A percentile compares a stretch with the other conserved stretches of the same genome.
phyloP scores from a whole-genome alignment of 768 basidiomycete species.

The Cystofilobasidium macerans region DNA sequence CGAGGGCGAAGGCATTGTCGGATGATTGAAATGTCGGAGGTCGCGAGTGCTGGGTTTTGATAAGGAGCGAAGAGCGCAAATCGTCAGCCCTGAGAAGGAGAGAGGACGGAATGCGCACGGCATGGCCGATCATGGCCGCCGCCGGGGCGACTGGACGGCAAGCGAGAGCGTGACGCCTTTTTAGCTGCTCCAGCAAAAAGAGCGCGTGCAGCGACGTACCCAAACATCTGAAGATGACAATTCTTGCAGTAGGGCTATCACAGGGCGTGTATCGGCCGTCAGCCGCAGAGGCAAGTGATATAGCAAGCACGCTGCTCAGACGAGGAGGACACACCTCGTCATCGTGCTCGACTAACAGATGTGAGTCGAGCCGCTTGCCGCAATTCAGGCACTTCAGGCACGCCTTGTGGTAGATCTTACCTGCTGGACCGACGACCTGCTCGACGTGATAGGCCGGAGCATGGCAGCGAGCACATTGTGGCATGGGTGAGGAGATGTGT shows the following conservation, averaged over 20 bases:
- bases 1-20: neutral
- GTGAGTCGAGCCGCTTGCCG: conserved; percentile 65
- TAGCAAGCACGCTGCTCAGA: conserved; percentile 16
- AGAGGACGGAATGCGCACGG: neutral
- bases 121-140: too few relatives aligned
- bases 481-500: neutral
- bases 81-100: neutral
- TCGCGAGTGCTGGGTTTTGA: conserved; percentile 6
- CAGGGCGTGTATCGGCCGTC: conserved; percentile 36
- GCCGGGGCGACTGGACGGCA: too few relatives aligned
- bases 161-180: too few relatives aligned
- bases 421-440: conserved; percentile 76
- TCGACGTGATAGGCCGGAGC: neutral
- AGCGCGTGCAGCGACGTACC: conserved; percentile 30
- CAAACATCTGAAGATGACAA: conserved; percentile 70
- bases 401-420: conserved; percentile 52
- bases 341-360: conserved; percentile 68
- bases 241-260: conserved; percentile 51
- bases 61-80: too few relatives aligned
- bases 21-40: neutral
- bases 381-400: conserved; percentile 70
- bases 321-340: conserved; percentile 51
- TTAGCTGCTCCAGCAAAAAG: too few relatives aligned
- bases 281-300: neutral
- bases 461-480: neutral